A percentile compares a stretch with the other conserved stretches of the same genome.
Evolutionary conservation across 371 early-diverging fungal species (phyloP).

Genomic region (Mucor mucedo): DNA sequence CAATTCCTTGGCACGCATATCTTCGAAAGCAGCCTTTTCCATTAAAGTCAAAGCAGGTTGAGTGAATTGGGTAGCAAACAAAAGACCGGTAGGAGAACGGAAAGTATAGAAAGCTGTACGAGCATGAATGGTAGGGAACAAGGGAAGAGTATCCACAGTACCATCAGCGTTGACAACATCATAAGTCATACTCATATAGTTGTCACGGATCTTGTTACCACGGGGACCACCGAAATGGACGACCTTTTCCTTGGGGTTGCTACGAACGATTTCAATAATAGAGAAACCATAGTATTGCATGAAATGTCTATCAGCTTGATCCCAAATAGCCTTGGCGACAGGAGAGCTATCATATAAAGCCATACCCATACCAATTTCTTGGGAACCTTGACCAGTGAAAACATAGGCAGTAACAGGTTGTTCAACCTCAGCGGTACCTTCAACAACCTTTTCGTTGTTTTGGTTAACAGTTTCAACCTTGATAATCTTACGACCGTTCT

Average conservation of each 20-base stretch:
- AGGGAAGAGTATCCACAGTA: slow-evolving; percentile 73
- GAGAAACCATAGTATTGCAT: slow-evolving; percentile 90
- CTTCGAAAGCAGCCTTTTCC: slow-evolving; percentile 93
- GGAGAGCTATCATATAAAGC: slow-evolving; percentile 84
- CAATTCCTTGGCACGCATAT: slow-evolving; percentile 88
- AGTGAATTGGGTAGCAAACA: slow-evolving; percentile 96
- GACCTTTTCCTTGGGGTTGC: slow-evolving; percentile 87
- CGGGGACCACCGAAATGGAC: slow-evolving; percentile 95
- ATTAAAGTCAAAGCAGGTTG: slow-evolving; percentile 92
- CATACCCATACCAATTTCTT: slow-evolving; percentile 97
- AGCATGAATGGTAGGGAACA: slow-evolving; percentile 91
- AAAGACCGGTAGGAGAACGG: slow-evolving; percentile 87
- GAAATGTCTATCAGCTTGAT: slow-evolving; percentile 90
- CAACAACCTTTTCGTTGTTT: slow-evolving; percentile 85
- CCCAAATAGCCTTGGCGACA: slow-evolving; percentile 91
- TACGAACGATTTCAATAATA: slow-evolving; percentile 91
- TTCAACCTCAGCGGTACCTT: slow-evolving; percentile 92
- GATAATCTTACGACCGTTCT: slow-evolving; percentile 95
- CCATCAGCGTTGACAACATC: slow-evolving; percentile 81
- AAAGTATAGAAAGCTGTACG: slow-evolving; percentile 88
- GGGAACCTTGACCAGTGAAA: slow-evolving; percentile 98
- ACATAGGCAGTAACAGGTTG: slow-evolving; percentile 92
- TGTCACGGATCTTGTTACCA: slow-evolving; percentile 88
- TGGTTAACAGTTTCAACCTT: slow-evolving; percentile 91
- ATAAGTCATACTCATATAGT: slow-evolving; percentile 92